Evolutionary conservation across 345 rosid species (phyloP).

Genomic region (Eucalyptus dawsonii): DNA sequence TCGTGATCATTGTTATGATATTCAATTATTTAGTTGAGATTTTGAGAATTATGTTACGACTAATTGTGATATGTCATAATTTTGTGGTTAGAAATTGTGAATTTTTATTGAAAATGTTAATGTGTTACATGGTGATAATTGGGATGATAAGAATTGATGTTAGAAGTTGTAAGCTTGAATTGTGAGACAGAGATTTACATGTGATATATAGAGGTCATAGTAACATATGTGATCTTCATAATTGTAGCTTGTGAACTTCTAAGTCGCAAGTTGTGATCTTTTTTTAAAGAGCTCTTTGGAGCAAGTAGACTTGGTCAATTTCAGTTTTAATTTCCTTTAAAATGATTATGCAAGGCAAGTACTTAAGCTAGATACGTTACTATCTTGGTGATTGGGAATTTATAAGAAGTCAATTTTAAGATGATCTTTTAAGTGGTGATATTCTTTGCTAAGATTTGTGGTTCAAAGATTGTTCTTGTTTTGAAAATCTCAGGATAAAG

Average conservation of each 20-base stretch:
- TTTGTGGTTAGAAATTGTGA: not conserved
- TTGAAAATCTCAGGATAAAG: not conserved
- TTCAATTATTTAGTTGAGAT: not conserved
- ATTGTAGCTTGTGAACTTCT: not conserved
- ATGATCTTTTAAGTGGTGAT: too few species aligned
- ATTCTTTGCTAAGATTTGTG: not conserved
- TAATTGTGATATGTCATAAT: not conserved
- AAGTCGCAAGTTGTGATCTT: not conserved
- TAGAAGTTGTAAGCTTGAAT: not conserved
- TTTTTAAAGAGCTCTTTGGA: not conserved
- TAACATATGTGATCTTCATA: not conserved
- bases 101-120: not conserved
- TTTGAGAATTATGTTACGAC: not conserved
- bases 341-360: not conserved
- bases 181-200: not conserved
- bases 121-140: not conserved
- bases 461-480: not conserved
- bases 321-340: not conserved
- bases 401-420: not conserved
- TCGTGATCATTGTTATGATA: not conserved
- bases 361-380: not conserved
- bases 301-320: not conserved
- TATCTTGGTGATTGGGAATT: not conserved
- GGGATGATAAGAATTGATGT: too few species aligned
- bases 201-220: not conserved